Evolutionary conservation across 345 rosid genomes (phyloP), one percentile per base, ranked within the genome.

Genomic region (Aquilaria malaccensis): DNA sequence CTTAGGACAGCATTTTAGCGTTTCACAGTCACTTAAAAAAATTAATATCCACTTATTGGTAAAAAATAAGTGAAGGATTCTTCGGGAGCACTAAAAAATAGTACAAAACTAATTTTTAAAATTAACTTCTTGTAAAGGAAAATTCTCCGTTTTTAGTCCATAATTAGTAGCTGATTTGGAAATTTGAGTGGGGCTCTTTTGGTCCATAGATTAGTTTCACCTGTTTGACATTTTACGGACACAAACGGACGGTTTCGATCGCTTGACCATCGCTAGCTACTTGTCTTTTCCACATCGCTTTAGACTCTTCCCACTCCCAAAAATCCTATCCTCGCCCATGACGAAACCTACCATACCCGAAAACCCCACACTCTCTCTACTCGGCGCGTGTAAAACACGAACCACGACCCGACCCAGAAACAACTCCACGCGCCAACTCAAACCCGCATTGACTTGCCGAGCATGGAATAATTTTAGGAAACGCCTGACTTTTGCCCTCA

Each of bases 401-500:
- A 30, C 45, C 12, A 43, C 30, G 33, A 63, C 13, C 47, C 22
- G 13, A 33, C 11, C 22, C 0, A n/a, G 33, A 7, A 10, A 41
- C 55, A 4, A 29, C n/a, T 2, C 11, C 66, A 52, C 37, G 45
- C 50, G 6, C 1, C 15, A 0, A 12, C 43, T 37, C 43, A 4
- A 9, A 37, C 43, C 43, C 43, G 4, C 3, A 11, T 13, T 57
- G 29, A 56, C 55, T 56, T 58, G 60, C 33, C 41, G 49, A 48
- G 11, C 41, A 11, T 1, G 37, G 9, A 12, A 11, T 11, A n/a
- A 15, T 56, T 22, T 48, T 58, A 45, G 30, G 52, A 58, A 67
- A 56, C 60, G 72, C 65, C 72, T 74, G 81, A 80, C 84, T 68
- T 74, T 9, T n/a, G 55, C 41, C 3, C 14, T 49, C 6, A 12